These are phyloP conservation scores for Agrocybe pediades DNA, from an alignment of 768 basidiomycete species.

Conservation along the genomic window DNA sequence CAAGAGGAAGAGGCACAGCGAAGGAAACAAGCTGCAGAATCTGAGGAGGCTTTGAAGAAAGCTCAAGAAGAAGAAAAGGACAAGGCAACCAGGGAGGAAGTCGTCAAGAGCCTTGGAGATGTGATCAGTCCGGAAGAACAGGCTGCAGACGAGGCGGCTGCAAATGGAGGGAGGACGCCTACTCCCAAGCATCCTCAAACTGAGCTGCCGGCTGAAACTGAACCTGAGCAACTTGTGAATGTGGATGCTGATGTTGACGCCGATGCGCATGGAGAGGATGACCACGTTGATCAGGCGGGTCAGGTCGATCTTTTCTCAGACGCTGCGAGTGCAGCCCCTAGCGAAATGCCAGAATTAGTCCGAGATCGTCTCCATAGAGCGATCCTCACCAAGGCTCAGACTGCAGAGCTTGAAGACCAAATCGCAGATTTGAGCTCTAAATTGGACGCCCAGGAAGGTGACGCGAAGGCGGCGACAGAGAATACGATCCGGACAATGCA, in stretches of 20 bases:
- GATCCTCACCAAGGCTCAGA: not conserved
- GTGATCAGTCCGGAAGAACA: not conserved
- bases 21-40: not conserved
- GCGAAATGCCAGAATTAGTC: not conserved
- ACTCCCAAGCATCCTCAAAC: not conserved
- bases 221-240: no score
- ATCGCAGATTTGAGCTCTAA: not conserved
- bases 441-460: not conserved
- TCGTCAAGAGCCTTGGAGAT: not conserved
- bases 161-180: not conserved
- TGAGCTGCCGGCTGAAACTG: not conserved
- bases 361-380: not conserved
- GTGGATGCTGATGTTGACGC: not conserved
- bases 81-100: conserved; percentile 16
- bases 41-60: conserved; percentile 7
- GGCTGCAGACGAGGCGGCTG: conserved; percentile 3
- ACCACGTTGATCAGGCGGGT: not conserved
- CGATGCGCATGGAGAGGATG: not conserved
- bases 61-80: conserved; percentile 15
- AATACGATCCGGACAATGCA: not conserved
- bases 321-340: not conserved
- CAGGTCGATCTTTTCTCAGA: not conserved
- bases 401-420: not conserved
- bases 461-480: not conserved
- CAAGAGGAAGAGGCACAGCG: conserved; percentile 7